Evolutionary conservation across 768 basidiomycete species (phyloP), one percentile per base, ranked within the genome.

Genomic region (Astraeus odoratus): DNA sequence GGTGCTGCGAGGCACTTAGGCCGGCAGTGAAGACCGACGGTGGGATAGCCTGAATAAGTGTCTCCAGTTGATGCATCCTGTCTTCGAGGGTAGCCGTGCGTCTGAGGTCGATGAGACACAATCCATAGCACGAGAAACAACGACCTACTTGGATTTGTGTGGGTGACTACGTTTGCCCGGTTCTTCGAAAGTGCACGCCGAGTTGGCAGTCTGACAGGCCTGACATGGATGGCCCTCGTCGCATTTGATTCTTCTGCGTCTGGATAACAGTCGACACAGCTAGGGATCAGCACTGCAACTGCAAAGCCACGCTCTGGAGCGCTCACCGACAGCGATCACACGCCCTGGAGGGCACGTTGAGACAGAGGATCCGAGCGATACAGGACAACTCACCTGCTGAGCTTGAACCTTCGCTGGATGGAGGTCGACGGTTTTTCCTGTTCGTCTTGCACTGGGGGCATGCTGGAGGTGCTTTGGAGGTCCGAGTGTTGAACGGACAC

Each of bases 211-310:
- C n/a, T 89, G 64, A 62, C 88, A 91, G 10, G 87, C 86, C 65
- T 90, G 86, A 62, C 87, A 91, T 26, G 88, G 88, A 57, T 89
- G 86, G 0, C 88, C 88, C 60, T 91, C 88, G 54, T 91, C 88
- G 58, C 88, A 91, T 56, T 86, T 87, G 60, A 91, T 91, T 57
- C 88, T 71, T 55, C 88, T 73, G 43, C 87, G 84, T 16, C 87
- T 90, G 53, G 5, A 38, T 22, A 6, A 40, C 25, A 2, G 18
- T 38, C 22, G 33, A 39, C 10, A 30, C 19, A 15, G 13, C 23
- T 12, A 41, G 24, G 15, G 5, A 15, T 48, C n/a, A 45, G 34
- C 19, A 42, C 8, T 26, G 33, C 3, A 5, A 23, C 8, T n/a
- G 18, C 4, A 26, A 2, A 27, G 10, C 16, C 5, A 41, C n/a